These are phyloP conservation scores for Fagus sylvatica DNA, from an alignment of 306 rosid species.

Conservation along the genomic window DNA sequence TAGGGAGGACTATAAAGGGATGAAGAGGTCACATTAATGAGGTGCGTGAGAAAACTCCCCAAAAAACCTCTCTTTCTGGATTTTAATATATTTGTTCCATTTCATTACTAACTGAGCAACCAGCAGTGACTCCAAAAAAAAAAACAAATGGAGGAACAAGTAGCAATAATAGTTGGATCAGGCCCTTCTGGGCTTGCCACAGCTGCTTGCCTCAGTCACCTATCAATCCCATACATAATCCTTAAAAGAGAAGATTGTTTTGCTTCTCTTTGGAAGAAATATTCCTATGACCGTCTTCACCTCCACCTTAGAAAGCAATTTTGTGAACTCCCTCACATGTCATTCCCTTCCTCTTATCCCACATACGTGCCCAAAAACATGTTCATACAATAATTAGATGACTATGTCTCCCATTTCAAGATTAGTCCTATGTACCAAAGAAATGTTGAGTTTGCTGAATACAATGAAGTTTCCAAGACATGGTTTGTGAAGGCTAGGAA, in stretches of 20 bases:
- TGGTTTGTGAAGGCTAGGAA: conserved; percentile 54
- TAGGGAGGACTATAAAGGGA: no score
- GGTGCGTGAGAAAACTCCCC: no score
- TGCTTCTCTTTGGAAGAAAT: conserved; percentile 66
- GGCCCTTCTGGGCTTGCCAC: conserved; percentile 65
- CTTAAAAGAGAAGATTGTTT: conserved; percentile 62
- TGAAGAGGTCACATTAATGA: no score
- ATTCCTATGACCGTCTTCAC: conserved; percentile 61
- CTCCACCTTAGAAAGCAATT: conserved; percentile 52
- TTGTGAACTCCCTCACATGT: conserved; percentile 48
- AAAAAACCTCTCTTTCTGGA: no score
- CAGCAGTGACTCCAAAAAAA: background rate
- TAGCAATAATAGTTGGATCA: conserved; percentile 55
- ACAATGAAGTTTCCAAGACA: conserved; percentile 2
- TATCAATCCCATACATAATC: conserved; percentile 45
- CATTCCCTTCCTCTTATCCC: conserved; percentile 49
- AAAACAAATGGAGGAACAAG: conserved; percentile 22
- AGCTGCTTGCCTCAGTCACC: conserved; percentile 41
- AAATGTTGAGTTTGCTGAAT: conserved; percentile 43
- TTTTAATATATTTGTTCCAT: no score
- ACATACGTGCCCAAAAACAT: conserved; percentile 44
- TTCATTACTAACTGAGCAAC: no score
- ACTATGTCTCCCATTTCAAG: conserved; percentile 46
- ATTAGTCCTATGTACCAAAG: conserved; percentile 48
- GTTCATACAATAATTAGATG: conserved; percentile 46